Base-by-base conservation (phyloP, 805 yeast genomes). In the Lachancea cidri region DNA sequence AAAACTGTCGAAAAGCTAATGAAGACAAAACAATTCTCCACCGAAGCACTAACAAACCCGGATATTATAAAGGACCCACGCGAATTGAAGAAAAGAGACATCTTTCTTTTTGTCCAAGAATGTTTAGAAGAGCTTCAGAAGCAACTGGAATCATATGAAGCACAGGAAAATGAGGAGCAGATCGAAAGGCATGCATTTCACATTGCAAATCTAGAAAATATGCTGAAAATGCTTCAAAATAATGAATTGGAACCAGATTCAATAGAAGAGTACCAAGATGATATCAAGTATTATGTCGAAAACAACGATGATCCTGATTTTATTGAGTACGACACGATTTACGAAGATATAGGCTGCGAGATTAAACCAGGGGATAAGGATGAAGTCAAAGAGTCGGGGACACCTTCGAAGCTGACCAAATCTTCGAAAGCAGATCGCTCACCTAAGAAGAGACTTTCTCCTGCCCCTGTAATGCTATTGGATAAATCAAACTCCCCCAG, bases 11-110 rank as follows among this genome's bases (percentile, higher is more conserved):
- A 91, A 65, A 86, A 88, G 66, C 79, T 83, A 48, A 83, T 86
- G 77, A 91, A 91, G 67, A 87, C 94, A 29, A 91, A 91, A 64
- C 96, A 95, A 39, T 91, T 86, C 60, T 81, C 93, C 24, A 87
- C 86, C 57, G 98, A 93, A 64, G 97, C 97, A 0, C 71, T 91
- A 48, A 86, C 84, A 38, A 77, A 79, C 58, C 79, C 81, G 46
- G 73, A 73, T 43, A 68, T 76, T 45, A 70, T 80, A 37, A 58
- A 57, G 33, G 93, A 86, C 58, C 93, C 95, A 8, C 82, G 79
- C 47, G 91, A 86, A 58, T 76, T 79, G 57, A 88, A 85, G 63
- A 85, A 83, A 57, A 75, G 73, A 39, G 94, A 86, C 36, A 79
- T 86, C 22, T 70, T 76, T 20, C 74, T 76, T 17, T 91, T 88